phyloP scores from a whole-genome alignment of 2,329 filamentous ascomycete species.

The Rosellinia necatrix region DNA sequence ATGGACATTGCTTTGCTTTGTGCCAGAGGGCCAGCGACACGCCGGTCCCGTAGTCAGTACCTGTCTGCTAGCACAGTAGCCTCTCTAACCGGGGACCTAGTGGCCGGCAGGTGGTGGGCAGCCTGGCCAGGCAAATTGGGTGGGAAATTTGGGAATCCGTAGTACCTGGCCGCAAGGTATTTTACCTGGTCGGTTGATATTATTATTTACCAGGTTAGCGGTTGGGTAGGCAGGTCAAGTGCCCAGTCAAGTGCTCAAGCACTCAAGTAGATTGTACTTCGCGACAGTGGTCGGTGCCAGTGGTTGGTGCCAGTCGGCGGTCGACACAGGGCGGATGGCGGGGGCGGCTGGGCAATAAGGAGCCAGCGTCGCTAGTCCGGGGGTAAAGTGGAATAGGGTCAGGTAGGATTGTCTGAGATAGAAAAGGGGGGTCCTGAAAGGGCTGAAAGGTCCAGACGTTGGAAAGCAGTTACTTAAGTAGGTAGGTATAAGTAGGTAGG shows the following conservation, averaged over 20 bases:
- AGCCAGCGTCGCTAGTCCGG: background rate
- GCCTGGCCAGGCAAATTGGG: too few species aligned
- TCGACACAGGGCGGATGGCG: background rate
- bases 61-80: too few species aligned
- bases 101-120: conserved; percentile 27
- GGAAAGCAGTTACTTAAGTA: too few species aligned
- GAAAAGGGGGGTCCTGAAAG: conserved; percentile 4
- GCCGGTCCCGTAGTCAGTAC: conserved; percentile 19
- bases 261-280: background rate
- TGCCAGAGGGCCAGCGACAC: conserved; percentile 23
- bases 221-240: background rate
- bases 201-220: conserved; percentile 16
- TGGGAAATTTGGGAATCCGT: conserved; percentile 17
- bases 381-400: background rate
- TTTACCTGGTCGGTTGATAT: conserved; percentile 22
- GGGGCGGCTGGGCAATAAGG: background rate
- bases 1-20: conserved; percentile 41
- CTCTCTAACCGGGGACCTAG: too few species aligned
- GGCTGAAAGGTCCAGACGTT: conserved; percentile 1
- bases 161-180: conserved; percentile 9
- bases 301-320: conserved; percentile 5
- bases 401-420: conserved; percentile 1
- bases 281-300: background rate
- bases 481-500: too few species aligned
- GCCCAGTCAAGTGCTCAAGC: background rate